A percentile compares a stretch with the other conserved stretches of the same genome.
Evolutionary conservation across 495 filamentous ascomycete species (phyloP).

Genomic region (Sporormia fimetaria): DNA sequence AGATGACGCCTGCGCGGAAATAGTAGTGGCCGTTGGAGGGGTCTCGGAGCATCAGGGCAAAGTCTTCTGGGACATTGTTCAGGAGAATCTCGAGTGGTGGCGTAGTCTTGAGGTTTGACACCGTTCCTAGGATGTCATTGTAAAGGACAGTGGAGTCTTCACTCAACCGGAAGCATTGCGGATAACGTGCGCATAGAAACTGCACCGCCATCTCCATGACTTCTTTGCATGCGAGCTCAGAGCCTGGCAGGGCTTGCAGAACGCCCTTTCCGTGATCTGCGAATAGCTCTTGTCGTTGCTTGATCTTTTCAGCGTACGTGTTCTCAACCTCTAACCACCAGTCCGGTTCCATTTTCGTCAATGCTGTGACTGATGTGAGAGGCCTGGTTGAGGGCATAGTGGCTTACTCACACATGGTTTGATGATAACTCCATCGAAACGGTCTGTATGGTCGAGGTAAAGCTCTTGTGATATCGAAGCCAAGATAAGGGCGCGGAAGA

Average conservation of each 20-base stretch:
- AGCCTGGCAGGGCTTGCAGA: constrained; percentile 61
- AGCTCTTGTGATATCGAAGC: constrained; percentile 33
- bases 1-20: constrained; percentile 69
- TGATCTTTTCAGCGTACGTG: constrained; percentile 57
- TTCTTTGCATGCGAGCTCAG: constrained; percentile 75
- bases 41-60: constrained; percentile 67
- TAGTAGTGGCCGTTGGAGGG: constrained; percentile 60
- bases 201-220: constrained; percentile 83
- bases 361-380: constrained; percentile 41
- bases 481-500: constrained; percentile 58
- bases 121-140: constrained; percentile 58
- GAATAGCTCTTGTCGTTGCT: constrained; percentile 61
- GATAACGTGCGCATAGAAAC: constrained; percentile 69
- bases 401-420: constrained; percentile 73
- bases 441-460: constrained; percentile 45
- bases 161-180: constrained; percentile 60
- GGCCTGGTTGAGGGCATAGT: neutral
- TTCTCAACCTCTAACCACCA: constrained; percentile 89
- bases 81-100: constrained; percentile 63
- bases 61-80: constrained; percentile 82
- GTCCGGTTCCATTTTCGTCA: constrained; percentile 69
- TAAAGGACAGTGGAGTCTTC: constrained; percentile 49
- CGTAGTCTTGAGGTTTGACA: constrained; percentile 49
- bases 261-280: constrained; percentile 50
- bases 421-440: constrained; percentile 80